Evolutionary conservation across 768 basidiomycete species (phyloP).

Genomic region (Boletus sp.): DNA sequence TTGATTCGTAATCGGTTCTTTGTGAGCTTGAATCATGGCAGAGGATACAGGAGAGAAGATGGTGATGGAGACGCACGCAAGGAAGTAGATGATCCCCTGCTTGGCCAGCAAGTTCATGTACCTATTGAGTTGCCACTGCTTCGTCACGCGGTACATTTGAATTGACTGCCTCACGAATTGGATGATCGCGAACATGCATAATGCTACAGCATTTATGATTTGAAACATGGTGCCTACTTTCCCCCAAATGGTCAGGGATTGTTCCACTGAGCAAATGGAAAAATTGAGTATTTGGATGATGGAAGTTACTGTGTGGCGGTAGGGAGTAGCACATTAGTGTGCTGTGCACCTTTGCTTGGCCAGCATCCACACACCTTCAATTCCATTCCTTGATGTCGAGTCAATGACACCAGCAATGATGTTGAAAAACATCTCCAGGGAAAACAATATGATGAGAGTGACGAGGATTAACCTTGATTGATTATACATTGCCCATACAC

Average conservation of each 20-base stretch:
- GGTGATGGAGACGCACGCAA: no score
- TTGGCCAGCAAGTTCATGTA: no score
- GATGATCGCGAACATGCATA: not conserved
- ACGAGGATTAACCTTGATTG: not conserved
- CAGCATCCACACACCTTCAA: not conserved
- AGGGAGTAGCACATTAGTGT: not conserved
- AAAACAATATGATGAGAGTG: not conserved
- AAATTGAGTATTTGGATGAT: not conserved
- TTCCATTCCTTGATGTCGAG: not conserved
- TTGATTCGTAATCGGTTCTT: no score
- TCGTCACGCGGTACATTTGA: not conserved
- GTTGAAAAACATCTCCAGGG: not conserved
- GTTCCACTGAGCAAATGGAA: not conserved
- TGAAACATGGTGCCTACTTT: not conserved
- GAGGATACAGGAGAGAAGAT: no score
- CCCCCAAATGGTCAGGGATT: not conserved
- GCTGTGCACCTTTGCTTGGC: not conserved
- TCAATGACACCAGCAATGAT: not conserved
- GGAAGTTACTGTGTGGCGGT: not conserved
- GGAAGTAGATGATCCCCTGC: no score
- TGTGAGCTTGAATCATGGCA: no score
- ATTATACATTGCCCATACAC: conserved; percentile 3
- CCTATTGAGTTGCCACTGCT: no score
- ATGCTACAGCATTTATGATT: not conserved
- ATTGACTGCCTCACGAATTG: not conserved